Percentiles rank a stretch among this genome's conserved stretches.
Evolutionary conservation across 306 rosid species (phyloP).

Genomic region (Sicyos baderoa): DNA sequence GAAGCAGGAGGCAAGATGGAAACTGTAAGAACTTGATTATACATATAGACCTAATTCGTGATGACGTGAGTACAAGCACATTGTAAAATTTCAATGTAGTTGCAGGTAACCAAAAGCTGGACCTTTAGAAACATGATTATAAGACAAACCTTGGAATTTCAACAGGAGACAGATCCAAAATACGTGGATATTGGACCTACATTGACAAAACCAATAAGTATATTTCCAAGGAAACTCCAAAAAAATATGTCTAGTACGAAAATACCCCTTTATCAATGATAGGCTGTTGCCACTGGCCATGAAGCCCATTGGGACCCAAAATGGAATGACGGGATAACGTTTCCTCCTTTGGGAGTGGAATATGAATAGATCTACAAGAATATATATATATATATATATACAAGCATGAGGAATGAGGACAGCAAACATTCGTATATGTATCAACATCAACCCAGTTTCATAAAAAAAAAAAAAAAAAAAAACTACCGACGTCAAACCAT

Average conservation of each 20-base stretch:
- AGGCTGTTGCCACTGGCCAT: slow-evolving; percentile 72
- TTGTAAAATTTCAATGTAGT: neutral
- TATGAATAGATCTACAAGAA: slow-evolving; percentile 47
- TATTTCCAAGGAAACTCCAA: slow-evolving; percentile 20
- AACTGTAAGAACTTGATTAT: slow-evolving; percentile 13
- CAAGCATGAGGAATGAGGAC: slow-evolving; percentile 17
- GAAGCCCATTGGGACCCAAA: slow-evolving; percentile 78
- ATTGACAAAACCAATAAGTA: slow-evolving; percentile 35
- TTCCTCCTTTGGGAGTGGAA: slow-evolving; percentile 57
- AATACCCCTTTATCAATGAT: slow-evolving; percentile 62
- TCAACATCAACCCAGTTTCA: neutral
- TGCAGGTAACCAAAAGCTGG: slow-evolving; percentile 13
- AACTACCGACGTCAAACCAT: neutral
- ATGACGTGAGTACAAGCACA: neutral
- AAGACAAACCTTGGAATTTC: slow-evolving; percentile 62
- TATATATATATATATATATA: neutral
- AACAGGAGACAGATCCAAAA: slow-evolving; percentile 57
- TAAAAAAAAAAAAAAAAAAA: too few species aligned
- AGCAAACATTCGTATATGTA: neutral
- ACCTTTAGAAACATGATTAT: too few species aligned
- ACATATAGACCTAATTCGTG: neutral
- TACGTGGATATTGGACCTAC: slow-evolving; percentile 80
- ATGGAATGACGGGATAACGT: slow-evolving; percentile 84
- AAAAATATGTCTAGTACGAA: slow-evolving; percentile 14
- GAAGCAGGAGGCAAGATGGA: slow-evolving; percentile 1